phyloP scores from a whole-genome alignment of 768 basidiomycete genomes.

The Pilatotrama ljubarskyi region DNA sequence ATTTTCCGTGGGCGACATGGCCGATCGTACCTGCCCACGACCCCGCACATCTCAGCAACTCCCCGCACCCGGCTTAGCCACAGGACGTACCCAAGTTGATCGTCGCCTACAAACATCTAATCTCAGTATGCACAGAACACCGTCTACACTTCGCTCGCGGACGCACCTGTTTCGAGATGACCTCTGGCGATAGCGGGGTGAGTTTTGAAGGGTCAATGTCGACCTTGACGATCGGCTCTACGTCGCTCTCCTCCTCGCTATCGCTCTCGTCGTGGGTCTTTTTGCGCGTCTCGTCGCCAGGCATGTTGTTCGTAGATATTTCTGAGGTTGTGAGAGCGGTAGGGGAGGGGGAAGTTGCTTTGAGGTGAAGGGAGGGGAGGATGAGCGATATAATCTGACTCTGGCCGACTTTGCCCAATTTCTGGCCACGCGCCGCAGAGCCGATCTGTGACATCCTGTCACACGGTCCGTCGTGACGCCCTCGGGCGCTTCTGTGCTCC shows the following conservation, averaged over 20 bases:
- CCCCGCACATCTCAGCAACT: conserved; percentile 7
- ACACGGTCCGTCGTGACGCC: background rate
- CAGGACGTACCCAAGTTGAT: conserved; percentile 76
- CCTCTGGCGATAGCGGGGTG: conserved; percentile 86
- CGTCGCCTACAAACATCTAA: conserved; percentile 65
- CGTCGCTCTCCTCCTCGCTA: conserved; percentile 67
- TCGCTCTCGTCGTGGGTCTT: conserved; percentile 64
- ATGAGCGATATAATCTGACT: conserved; percentile 5
- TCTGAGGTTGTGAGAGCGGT: background rate
- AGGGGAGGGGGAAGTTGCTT: background rate
- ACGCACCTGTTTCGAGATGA: conserved; percentile 87
- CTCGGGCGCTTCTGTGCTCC: background rate
- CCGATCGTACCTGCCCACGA: conserved; percentile 82
- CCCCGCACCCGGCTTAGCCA: background rate
- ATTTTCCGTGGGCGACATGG: conserved; percentile 98
- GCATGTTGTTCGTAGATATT: conserved; percentile 42
- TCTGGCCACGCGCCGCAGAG: background rate
- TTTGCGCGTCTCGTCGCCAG: conserved; percentile 65
- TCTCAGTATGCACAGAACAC: background rate
- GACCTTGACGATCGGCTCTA: conserved; percentile 60
- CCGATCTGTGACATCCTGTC: conserved; percentile 2
- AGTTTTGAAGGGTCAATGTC: conserved; percentile 81
- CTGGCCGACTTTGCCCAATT: background rate
- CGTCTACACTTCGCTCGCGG: background rate
- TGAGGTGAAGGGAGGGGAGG: background rate